Conservation (phyloP, 495 filamentous ascomycete genomes). For the Immersiella caudata region DNA sequence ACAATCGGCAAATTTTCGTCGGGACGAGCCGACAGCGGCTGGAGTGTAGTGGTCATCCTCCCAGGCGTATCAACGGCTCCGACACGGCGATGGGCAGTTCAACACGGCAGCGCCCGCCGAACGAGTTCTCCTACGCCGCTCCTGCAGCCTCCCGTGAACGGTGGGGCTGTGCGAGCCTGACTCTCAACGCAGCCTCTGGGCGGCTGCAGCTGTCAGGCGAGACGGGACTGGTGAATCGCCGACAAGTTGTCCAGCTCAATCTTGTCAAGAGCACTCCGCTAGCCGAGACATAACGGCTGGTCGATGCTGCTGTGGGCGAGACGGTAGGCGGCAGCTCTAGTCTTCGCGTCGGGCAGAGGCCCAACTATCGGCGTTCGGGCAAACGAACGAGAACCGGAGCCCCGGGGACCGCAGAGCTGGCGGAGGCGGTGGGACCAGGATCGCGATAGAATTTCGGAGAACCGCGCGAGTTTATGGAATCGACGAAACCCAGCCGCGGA, state of each 20-base stretch:
- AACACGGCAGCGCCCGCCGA: conserved; percentile 14
- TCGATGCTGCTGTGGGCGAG: not conserved
- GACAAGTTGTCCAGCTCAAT: not conserved
- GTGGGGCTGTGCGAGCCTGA: not conserved
- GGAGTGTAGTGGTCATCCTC: conserved; percentile 28
- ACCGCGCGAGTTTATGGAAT: conserved; percentile 1
- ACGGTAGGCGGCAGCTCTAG: not conserved
- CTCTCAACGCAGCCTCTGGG: not conserved
- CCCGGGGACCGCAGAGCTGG: conserved; percentile 6
- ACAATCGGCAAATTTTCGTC: conserved; percentile 34
- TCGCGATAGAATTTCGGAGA: not conserved
- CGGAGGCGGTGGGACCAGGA: not conserved
- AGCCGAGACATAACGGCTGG: conserved; percentile 9
- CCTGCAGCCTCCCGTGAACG: conserved; percentile 25
- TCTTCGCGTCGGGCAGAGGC: not conserved
- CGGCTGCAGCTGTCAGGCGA: conserved; percentile 8
- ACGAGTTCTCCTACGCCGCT: conserved; percentile 6
- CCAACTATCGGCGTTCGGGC: not conserved
- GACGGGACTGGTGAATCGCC: not conserved
- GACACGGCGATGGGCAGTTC: conserved; percentile 35
- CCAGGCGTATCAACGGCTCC: not conserved
- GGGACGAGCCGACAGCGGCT: conserved; percentile 19
- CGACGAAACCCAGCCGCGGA: not conserved
- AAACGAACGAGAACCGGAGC: not conserved
- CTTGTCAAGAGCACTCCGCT: not conserved